phyloP scores from a whole-genome alignment of 139 green algal species.

The Coelastrella sp. region DNA sequence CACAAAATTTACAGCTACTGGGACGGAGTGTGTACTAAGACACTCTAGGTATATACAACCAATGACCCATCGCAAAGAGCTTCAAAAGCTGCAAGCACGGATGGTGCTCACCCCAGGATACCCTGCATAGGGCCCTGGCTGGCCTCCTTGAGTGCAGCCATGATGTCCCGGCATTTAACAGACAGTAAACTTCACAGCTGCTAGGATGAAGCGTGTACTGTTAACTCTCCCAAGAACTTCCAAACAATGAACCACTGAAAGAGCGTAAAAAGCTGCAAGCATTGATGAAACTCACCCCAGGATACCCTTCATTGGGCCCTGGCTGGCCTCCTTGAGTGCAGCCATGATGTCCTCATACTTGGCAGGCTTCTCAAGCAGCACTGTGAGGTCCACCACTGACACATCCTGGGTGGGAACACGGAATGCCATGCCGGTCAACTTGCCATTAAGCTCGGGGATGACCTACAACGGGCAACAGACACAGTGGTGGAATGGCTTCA shows the following conservation, averaged over 20 bases:
- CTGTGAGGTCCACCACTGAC: slow-evolving; percentile 97
- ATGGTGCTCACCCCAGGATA: slow-evolving; percentile 83
- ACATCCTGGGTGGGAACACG: slow-evolving; percentile 96
- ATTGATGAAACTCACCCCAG: slow-evolving; percentile 68
- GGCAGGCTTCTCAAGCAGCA: slow-evolving; percentile 88
- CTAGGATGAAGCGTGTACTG: too few species aligned
- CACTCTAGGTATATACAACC: not conserved
- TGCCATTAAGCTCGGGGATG: slow-evolving; percentile 96
- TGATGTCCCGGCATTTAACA: slow-evolving; percentile 94
- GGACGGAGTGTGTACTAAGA: too few species aligned
- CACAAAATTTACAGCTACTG: too few species aligned
- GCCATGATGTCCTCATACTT: slow-evolving; percentile 96
- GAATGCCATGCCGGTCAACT: slow-evolving; percentile 99
- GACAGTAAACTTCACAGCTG: too few species aligned
- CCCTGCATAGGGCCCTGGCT: slow-evolving; percentile 88
- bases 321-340: slow-evolving; percentile 82
- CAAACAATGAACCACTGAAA: too few species aligned
- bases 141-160: slow-evolving; percentile 85
- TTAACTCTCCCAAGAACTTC: too few species aligned
- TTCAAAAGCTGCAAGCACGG: too few species aligned
- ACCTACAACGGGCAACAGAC: slow-evolving; percentile 68
- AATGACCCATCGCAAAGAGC: not conserved
- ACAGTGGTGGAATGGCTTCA: too few species aligned
- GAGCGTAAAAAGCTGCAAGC: too few species aligned
- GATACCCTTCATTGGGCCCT: slow-evolving; percentile 90